Conservation (phyloP, 345 rosid species). For the Trapa incisa region DNA sequence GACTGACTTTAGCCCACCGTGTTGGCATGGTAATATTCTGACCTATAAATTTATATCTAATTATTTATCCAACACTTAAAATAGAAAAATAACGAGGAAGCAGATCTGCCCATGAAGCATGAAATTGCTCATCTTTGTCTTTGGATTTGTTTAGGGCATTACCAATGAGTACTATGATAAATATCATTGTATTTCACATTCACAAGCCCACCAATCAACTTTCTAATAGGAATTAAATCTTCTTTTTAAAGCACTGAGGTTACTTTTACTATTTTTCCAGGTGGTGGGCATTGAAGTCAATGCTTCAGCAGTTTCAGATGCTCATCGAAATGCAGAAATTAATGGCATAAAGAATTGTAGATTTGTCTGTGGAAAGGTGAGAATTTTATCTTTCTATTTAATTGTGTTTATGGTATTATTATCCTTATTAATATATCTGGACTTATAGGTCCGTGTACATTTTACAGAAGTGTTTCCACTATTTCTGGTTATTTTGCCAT, state of each 20-base stretch:
- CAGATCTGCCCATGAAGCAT: background rate
- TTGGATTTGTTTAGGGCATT: background rate
- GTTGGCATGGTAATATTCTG: slow-evolving; percentile 75
- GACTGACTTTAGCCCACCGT: slow-evolving; percentile 78
- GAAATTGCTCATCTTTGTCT: background rate
- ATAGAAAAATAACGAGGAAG: background rate
- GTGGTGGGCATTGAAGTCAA: slow-evolving; percentile 96
- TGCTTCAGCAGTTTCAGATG: slow-evolving; percentile 92
- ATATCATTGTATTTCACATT: background rate
- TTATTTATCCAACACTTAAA: background rate
- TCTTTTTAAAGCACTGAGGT: slow-evolving; percentile 1
- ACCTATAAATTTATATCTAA: background rate
- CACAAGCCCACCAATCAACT: background rate
- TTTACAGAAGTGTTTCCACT: background rate
- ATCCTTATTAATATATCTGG: background rate
- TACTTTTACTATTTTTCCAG: slow-evolving; percentile 24
- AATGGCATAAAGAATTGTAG: slow-evolving; percentile 81
- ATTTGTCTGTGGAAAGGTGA: slow-evolving; percentile 81
- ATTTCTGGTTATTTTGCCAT: background rate
- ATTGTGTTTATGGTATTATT: slow-evolving; percentile 1
- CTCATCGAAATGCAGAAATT: slow-evolving; percentile 70
- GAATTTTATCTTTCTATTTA: slow-evolving; percentile 10
- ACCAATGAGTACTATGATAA: background rate
- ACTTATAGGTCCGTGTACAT: background rate
- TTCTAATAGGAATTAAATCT: background rate